Evolutionary conservation across 2,329 filamentous ascomycete species (phyloP), one percentile per base, ranked within the genome.

Genomic region (Gaeumannomyces sp.): DNA sequence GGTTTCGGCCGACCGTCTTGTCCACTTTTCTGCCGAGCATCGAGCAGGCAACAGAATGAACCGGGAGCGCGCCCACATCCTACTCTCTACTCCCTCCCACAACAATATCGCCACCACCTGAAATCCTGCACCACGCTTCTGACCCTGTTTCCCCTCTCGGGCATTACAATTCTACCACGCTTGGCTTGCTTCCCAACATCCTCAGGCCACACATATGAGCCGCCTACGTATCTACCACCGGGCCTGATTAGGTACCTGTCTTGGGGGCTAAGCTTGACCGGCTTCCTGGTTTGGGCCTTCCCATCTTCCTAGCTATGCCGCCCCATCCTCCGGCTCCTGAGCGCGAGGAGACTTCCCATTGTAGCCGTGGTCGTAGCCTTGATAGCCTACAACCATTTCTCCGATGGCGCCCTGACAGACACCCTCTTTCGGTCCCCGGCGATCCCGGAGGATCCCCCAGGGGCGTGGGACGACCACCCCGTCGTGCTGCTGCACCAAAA

Each of bases 351-450:
- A 13, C 16, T 29, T 27, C 28, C 8, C 25, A 29, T 59, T 22
- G 25, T 25, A 14, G 28, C 57, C 57, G 28, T 22, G 25, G 25
- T 27, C 11, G 25, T 59, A 10, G 28, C 25, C 59, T 61, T 61
- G 33, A 27, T 27, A 22, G 31, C 33, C n/a, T 45, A 35, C 31
- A 38, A 61, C 59, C 31, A 61, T 27, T 61, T 61, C 11, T 61
- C 59, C 14, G 59, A 61, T 25, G 59, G 59, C 29, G 28, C 27
- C 19, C 59, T 61, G 8, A 38, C 29, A 10, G 59, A 61, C 45
- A 50, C 45, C 31, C 31, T 61, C 31, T 61, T 61, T 61, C 31
- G 33, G 22, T n/a, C 28, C 16, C 59, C 59, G 33, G 33, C 29
- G 31, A 16, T 38, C 59, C 14, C 59, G 2, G 19, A 35, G 31